These are phyloP conservation scores for Boletellus emodensis DNA, from an alignment of 768 basidiomycete species.

Conservation along the genomic window DNA sequence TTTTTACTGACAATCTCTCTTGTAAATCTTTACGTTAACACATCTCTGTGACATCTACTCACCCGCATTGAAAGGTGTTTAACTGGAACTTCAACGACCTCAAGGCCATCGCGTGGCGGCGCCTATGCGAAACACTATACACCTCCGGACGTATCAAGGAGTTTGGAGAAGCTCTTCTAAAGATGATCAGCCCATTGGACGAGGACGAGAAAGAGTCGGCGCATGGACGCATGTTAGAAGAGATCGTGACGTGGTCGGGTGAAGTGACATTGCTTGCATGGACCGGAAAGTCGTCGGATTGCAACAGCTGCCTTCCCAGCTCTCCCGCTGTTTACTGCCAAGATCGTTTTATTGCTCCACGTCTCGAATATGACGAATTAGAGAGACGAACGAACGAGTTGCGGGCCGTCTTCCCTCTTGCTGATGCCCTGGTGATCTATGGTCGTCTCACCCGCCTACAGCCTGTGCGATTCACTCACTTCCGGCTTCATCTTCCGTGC, in stretches of 20 bases:
- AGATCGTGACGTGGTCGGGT: not conserved
- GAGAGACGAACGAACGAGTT: not conserved
- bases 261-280: not conserved
- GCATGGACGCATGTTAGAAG: not conserved
- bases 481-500: conserved; percentile 1
- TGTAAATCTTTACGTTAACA: not conserved
- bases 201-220: not conserved
- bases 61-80: not conserved
- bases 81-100: not conserved
- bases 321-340: not conserved
- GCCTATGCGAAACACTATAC: not conserved
- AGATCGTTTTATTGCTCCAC: not conserved
- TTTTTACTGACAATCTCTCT: not conserved
- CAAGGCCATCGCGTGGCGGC: not conserved
- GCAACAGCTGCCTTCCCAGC: conserved; percentile 4
- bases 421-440: not conserved
- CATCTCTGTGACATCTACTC: not conserved
- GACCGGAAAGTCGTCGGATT: not conserved
- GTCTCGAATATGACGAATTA: not conserved
- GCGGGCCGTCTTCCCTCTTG: not conserved
- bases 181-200: not conserved
- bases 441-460: not conserved
- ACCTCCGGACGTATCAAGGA: not conserved
- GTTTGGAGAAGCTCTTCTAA: not conserved
- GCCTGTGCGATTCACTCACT: not conserved